Percentiles rank a stretch among this genome's conserved stretches.
phyloP scores from a whole-genome alignment of 345 rosid species.

The Litchi chinensis region DNA sequence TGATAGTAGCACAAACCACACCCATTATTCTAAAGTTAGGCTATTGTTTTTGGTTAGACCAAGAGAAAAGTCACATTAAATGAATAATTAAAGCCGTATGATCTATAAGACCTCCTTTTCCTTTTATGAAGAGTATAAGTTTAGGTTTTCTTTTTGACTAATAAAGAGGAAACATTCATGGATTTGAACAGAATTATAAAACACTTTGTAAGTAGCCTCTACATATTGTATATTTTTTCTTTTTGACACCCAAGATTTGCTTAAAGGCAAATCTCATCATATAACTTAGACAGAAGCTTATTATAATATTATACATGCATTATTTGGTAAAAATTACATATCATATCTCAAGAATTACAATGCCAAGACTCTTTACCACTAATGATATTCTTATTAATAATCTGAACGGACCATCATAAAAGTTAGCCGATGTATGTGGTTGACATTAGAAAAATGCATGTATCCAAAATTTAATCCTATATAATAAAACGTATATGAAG shows the following conservation, averaged over 20 bases:
- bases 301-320: too few relatives aligned
- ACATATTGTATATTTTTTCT: background rate
- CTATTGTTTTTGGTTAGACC: background rate
- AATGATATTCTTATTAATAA: too few relatives aligned
- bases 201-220: background rate
- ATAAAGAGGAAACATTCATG: background rate
- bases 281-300: too few relatives aligned
- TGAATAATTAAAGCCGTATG: slow-evolving; percentile 29
- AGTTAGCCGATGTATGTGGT: too few relatives aligned
- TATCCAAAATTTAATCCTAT: too few relatives aligned
- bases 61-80: slow-evolving; percentile 19
- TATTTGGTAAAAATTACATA: too few relatives aligned
- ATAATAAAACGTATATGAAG: too few relatives aligned
- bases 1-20: background rate
- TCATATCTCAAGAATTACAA: too few relatives aligned
- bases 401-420: too few relatives aligned
- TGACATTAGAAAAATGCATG: too few relatives aligned
- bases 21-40: background rate
- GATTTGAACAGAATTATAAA: background rate
- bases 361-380: too few relatives aligned
- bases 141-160: slow-evolving; percentile 34
- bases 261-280: background rate
- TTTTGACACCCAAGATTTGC: background rate
- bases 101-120: slow-evolving; percentile 4
- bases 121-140: slow-evolving; percentile 16